Evolutionary conservation across 192 early-diverging fungal genomes (phyloP).

Genomic region (Cladochytrium replicatum): DNA sequence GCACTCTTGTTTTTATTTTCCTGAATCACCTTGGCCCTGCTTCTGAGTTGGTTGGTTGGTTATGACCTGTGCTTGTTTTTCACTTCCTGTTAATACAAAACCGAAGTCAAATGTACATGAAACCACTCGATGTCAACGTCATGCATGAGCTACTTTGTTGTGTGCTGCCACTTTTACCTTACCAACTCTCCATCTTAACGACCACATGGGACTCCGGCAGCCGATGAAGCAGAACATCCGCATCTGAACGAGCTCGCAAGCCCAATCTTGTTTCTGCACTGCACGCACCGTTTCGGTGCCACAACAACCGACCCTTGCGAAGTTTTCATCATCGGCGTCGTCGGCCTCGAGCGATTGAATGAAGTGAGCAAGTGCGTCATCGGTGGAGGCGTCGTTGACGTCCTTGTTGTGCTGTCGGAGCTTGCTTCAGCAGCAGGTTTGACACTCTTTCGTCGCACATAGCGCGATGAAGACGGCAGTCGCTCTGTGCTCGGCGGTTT

Average conservation of each 20-base stretch:
- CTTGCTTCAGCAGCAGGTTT: slow-evolving; percentile 1
- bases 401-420: background rate
- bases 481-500: no score
- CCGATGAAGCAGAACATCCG: slow-evolving; percentile 38
- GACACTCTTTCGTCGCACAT: no score
- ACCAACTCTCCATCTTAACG: slow-evolving; percentile 35
- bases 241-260: slow-evolving; percentile 42
- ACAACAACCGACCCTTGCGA: background rate
- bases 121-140: no score
- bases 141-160: no score
- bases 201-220: slow-evolving; percentile 42
- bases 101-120: no score
- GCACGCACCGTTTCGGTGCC: slow-evolving; percentile 14
- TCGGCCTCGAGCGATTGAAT: slow-evolving; percentile 1
- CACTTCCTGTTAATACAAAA: no score
- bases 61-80: no score
- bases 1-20: no score
- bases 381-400: background rate
- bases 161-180: slow-evolving; percentile 32
- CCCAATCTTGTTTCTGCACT: slow-evolving; percentile 43
- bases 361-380: no score
- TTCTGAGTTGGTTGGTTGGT: no score
- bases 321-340: slow-evolving; percentile 2
- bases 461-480: no score
- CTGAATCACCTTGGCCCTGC: no score